These are phyloP conservation scores for Emmonsia crescens DNA, from an alignment of 2,329 filamentous ascomycete genomes.

Conservation along the genomic window DNA sequence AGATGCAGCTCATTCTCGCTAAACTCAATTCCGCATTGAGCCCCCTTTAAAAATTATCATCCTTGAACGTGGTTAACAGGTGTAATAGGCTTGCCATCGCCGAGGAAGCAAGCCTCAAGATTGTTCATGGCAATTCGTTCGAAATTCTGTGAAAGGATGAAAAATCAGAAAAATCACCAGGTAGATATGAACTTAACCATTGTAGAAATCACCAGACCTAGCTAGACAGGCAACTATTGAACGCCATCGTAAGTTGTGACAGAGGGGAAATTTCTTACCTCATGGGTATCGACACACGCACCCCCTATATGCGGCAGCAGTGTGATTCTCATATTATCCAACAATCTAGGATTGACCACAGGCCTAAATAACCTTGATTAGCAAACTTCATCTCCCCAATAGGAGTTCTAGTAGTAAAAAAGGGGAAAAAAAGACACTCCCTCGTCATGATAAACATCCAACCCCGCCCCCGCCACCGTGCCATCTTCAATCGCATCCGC, in stretches of 20 bases:
- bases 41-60: not conserved
- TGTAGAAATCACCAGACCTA: not conserved
- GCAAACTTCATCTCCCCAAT: not conserved
- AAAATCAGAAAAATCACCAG: not conserved
- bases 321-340: conserved; percentile 13
- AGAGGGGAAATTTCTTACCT: conserved; percentile 4
- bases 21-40: too few species aligned
- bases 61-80: conserved; percentile 12
- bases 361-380: conserved; percentile 4
- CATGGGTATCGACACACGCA: conserved; percentile 9
- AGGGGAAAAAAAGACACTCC: not conserved
- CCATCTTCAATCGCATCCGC: conserved; percentile 56
- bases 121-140: conserved; percentile 14
- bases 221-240: not conserved
- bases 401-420: not conserved
- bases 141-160: conserved; percentile 10
- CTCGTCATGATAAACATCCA: conserved; percentile 69
- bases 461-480: conserved; percentile 53
- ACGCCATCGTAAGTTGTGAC: not conserved
- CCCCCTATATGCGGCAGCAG: conserved; percentile 14
- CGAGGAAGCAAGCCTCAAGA: conserved; percentile 14
- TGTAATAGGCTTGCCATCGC: conserved; percentile 13
- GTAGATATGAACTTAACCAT: not conserved
- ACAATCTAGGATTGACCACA: conserved; percentile 10
- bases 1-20: not conserved